These are phyloP conservation scores for Monoraphidium neglectum DNA, from an alignment of 139 green algal species.

Conservation along the genomic window DNA sequence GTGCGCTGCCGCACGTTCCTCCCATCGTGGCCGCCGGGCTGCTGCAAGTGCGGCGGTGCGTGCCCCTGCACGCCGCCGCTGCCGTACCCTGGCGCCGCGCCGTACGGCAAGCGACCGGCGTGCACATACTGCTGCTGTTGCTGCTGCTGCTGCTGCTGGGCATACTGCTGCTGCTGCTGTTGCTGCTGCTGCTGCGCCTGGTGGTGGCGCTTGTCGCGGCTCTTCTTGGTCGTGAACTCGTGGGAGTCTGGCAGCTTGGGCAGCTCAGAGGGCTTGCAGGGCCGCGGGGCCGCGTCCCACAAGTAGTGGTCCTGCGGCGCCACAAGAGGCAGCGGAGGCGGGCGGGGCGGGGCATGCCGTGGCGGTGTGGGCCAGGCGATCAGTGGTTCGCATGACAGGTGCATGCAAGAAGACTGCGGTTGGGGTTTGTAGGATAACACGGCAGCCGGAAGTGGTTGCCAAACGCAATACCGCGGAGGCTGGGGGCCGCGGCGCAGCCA, in stretches of 20 bases:
- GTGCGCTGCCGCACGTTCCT: too few relatives aligned
- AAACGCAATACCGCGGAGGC: neutral
- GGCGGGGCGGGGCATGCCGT: neutral
- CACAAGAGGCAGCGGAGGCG: neutral
- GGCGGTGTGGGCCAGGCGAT: neutral
- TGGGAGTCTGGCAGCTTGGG: slow-evolving; percentile 41
- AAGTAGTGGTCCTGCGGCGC: slow-evolving; percentile 49
- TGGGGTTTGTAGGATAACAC: neutral
- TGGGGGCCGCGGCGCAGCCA: neutral
- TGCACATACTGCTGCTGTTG: too few relatives aligned
- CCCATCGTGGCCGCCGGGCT: too few relatives aligned
- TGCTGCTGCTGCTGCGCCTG: neutral
- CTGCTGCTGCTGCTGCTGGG: too few relatives aligned
- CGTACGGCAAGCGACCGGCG: too few relatives aligned
- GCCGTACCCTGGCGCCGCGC: too few relatives aligned
- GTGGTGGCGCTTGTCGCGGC: slow-evolving; percentile 28
- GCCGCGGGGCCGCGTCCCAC: slow-evolving; percentile 29
- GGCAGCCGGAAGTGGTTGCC: neutral
- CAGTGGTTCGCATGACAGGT: neutral
- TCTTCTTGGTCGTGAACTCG: slow-evolving; percentile 65
- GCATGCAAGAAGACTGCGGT: neutral
- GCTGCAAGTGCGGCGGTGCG: too few relatives aligned
- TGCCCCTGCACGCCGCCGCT: too few relatives aligned
- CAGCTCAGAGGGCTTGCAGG: slow-evolving; percentile 48
- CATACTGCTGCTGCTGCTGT: neutral